These are phyloP conservation scores for Eucalyptus urophylla DNA, from an alignment of 345 rosid genomes.

Conservation along the genomic window DNA sequence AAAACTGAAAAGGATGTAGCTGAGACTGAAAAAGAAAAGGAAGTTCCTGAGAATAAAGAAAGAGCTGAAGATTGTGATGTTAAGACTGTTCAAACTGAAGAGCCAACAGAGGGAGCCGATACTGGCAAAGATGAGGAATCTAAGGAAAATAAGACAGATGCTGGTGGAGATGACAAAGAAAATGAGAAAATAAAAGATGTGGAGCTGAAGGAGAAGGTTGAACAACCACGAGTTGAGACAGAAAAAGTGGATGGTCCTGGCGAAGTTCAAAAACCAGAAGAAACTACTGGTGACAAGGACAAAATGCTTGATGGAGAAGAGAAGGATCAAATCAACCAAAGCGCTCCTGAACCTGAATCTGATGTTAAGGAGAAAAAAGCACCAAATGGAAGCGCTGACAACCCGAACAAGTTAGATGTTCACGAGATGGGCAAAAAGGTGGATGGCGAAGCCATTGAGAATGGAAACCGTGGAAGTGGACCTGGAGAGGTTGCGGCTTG, in stretches of 20 bases:
- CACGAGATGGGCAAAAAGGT: constrained; percentile 3
- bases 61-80: not conserved
- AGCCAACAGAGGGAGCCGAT: not conserved
- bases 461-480: constrained; percentile 13
- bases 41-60: not conserved
- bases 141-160: not conserved
- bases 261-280: not conserved
- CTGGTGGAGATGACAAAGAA: not conserved
- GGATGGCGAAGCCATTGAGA: constrained; percentile 18
- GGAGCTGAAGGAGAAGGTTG: constrained; percentile 4
- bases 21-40: constrained; percentile 13
- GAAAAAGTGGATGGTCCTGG: constrained; percentile 2
- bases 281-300: not conserved
- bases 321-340: not conserved
- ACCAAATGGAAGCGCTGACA: not conserved
- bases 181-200: constrained; percentile 3
- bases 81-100: not conserved
- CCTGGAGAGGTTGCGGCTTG: constrained; percentile 10
- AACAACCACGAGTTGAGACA: constrained; percentile 5
- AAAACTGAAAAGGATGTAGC: constrained; percentile 5
- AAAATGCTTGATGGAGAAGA: constrained; percentile 1
- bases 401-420: not conserved
- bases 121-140: not conserved
- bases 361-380: constrained; percentile 10
- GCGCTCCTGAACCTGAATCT: constrained; percentile 1